A percentile compares a stretch with the other conserved stretches of the same genome.
phyloP scores from a whole-genome alignment of 176 grass and related monocot genomes.

The Aegilops tauschii region DNA sequence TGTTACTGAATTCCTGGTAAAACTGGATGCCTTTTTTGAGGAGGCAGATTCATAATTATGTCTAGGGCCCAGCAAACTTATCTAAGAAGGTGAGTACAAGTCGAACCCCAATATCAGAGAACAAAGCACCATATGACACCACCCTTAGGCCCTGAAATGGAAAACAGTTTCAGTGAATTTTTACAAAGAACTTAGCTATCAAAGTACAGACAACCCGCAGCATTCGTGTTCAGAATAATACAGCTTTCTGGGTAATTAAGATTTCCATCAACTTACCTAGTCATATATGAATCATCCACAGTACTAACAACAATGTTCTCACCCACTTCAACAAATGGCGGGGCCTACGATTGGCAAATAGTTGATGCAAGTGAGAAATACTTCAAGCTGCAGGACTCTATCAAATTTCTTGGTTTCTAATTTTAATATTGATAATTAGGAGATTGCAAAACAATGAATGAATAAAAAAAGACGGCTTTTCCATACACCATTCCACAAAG shows the following conservation, averaged over 20 bases:
- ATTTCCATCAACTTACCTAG: constrained; percentile 41
- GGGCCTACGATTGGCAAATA: constrained; percentile 56
- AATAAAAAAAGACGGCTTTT: background rate
- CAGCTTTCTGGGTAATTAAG: background rate
- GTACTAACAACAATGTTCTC: constrained; percentile 83
- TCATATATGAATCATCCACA: constrained; percentile 86
- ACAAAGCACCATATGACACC: background rate
- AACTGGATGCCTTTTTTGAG: background rate
- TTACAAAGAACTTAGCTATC: background rate
- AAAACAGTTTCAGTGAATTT: background rate
- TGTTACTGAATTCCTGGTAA: background rate
- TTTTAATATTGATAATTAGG: background rate
- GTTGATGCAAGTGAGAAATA: constrained; percentile 11
- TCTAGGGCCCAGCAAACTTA: background rate
- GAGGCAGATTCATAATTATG: background rate
- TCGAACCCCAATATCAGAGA: background rate
- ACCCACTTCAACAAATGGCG: constrained; percentile 75
- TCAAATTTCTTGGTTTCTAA: constrained; percentile 4
- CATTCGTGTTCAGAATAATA: background rate
- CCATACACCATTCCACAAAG: constrained; percentile 23
- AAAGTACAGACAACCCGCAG: background rate
- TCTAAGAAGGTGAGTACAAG: background rate
- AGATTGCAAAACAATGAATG: background rate
- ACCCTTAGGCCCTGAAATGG: constrained; percentile 46
- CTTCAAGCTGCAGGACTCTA: background rate